Percentiles rank a stretch among this genome's conserved stretches.
Conservation (phyloP, 306 rosid genomes). For the Sicyos baderoa region DNA sequence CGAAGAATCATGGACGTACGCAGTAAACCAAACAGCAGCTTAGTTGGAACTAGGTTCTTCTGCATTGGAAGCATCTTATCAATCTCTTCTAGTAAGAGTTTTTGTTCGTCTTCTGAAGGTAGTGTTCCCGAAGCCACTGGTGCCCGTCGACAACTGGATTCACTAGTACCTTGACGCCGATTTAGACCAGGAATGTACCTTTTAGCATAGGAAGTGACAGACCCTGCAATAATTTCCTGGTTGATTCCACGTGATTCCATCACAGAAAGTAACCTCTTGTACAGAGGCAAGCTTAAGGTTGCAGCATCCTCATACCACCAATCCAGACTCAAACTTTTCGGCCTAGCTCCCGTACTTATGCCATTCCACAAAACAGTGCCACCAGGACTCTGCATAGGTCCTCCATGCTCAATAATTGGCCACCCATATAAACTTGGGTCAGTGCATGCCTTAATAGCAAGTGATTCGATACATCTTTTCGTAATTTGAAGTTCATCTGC, state of each 20-base stretch:
- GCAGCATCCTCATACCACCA: slow-evolving; percentile 96
- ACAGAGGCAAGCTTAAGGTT: slow-evolving; percentile 62
- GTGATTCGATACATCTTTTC: slow-evolving; percentile 82
- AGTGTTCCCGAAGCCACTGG: slow-evolving; percentile 53
- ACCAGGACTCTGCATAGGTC: slow-evolving; percentile 98
- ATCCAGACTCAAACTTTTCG: slow-evolving; percentile 67
- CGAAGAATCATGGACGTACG: slow-evolving; percentile 86
- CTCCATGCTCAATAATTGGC: slow-evolving; percentile 88
- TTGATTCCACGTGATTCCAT: slow-evolving; percentile 89
- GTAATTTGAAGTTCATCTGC: slow-evolving; percentile 74
- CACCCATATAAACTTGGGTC: slow-evolving; percentile 94
- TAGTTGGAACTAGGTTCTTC: slow-evolving; percentile 67
- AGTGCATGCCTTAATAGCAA: slow-evolving; percentile 75
- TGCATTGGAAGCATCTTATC: slow-evolving; percentile 65
- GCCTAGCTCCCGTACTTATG: slow-evolving; percentile 94
- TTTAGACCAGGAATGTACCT: slow-evolving; percentile 73
- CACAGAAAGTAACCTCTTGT: slow-evolving; percentile 61
- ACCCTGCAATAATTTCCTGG: slow-evolving; percentile 74
- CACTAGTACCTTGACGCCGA: slow-evolving; percentile 63
- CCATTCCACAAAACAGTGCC: slow-evolving; percentile 99
- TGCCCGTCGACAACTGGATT: slow-evolving; percentile 42
- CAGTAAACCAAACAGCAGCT: slow-evolving; percentile 72
- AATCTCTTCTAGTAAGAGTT: slow-evolving; percentile 68
- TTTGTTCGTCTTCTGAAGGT: slow-evolving; percentile 76
- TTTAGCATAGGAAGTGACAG: slow-evolving; percentile 73